phyloP scores from a whole-genome alignment of 805 yeast species.

The Yarrowia osloensis region DNA sequence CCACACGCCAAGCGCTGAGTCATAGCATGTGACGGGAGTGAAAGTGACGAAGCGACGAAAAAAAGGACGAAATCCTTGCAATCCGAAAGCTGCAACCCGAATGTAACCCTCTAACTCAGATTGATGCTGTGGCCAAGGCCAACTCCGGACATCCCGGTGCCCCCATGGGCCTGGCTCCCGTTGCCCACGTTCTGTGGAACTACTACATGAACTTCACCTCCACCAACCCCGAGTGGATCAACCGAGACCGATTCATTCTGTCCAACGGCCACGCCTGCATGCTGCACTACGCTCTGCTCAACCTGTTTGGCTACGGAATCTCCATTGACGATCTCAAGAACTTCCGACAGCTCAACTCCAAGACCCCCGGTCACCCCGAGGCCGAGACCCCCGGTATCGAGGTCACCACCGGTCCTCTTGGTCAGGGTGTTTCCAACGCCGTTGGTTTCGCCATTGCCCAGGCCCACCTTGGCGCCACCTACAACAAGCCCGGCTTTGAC shows the following conservation, averaged over 20 bases:
- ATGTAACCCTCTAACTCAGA: no score
- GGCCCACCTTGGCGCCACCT: constrained; percentile 44
- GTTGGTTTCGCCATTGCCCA: constrained; percentile 48
- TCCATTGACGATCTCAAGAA: constrained; percentile 81
- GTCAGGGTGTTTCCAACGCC: constrained; percentile 49
- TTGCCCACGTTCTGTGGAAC: constrained; percentile 82
- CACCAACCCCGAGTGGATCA: constrained; percentile 86
- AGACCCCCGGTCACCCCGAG: constrained; percentile 58
- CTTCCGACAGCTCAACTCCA: constrained; percentile 87
- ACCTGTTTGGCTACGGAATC: constrained; percentile 79
- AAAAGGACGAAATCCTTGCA: no score
- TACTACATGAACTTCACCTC: constrained; percentile 84
- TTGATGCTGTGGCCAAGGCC: constrained; percentile 83
- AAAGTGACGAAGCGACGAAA: no score
- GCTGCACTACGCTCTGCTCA: constrained; percentile 78
- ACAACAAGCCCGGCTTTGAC: constrained; percentile 43
- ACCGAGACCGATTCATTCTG: constrained; percentile 92
- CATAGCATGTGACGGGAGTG: constrained; percentile 6
- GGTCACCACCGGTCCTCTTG: constrained; percentile 48
- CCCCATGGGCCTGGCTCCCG: constrained; percentile 96
- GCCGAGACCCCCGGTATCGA: constrained; percentile 45
- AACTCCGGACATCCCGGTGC: constrained; percentile 99
- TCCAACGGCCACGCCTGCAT: constrained; percentile 98
- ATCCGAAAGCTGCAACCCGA: no score
- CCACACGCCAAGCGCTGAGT: neutral